Conservation (phyloP, 768 basidiomycete genomes). For the Pisolithus orientalis region DNA sequence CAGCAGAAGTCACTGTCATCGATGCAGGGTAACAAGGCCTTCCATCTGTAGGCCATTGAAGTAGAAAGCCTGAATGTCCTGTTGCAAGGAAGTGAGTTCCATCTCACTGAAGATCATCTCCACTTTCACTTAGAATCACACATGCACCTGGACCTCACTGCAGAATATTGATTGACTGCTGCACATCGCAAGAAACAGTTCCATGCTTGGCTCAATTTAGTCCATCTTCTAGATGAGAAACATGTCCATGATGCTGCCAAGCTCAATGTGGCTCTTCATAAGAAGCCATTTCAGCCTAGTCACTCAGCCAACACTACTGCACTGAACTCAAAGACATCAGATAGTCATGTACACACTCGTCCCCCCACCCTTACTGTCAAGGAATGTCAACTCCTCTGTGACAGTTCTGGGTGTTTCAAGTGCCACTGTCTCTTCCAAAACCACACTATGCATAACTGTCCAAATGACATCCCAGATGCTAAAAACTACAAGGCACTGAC, state of each 20-base stretch:
- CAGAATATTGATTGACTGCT: neutral
- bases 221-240: too few species aligned
- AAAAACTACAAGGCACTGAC: neutral
- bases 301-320: too few species aligned
- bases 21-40: too few species aligned
- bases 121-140: too few species aligned
- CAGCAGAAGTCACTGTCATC: too few species aligned
- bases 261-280: too few species aligned
- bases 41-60: constrained; percentile 9
- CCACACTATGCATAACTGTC: too few species aligned
- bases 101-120: constrained; percentile 6
- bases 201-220: too few species aligned
- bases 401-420: constrained; percentile 21
- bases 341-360: neutral
- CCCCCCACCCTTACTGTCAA: constrained; percentile 1
- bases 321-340: neutral
- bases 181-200: constrained; percentile 9
- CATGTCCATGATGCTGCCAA: too few species aligned
- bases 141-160: too few species aligned
- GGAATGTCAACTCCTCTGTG: constrained; percentile 8
- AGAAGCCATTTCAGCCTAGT: too few species aligned
- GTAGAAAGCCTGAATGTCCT: constrained; percentile 11
- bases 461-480: too few species aligned
- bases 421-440: constrained; percentile 5
- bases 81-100: constrained; percentile 4